Conservation (phyloP, 345 rosid species). For the Camelina hispida region DNA sequence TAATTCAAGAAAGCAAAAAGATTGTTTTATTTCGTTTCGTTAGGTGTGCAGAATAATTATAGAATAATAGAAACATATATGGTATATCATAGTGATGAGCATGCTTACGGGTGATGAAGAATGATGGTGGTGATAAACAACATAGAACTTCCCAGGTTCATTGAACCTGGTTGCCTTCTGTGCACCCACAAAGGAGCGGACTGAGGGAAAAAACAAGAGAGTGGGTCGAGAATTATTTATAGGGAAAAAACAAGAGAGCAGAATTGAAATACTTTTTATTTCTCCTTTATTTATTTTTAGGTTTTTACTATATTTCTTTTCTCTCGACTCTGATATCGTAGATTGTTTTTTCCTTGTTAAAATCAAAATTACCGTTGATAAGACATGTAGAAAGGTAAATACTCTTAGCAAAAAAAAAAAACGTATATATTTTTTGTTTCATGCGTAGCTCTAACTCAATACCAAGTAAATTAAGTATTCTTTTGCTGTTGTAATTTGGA, state of each 20-base stretch:
- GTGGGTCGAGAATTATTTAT: constrained; percentile 34
- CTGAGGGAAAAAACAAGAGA: constrained; percentile 19
- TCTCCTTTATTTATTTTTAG: not conserved
- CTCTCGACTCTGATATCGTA: not conserved
- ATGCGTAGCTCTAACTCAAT: not conserved
- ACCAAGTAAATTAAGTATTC: not conserved
- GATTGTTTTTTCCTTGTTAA: not conserved
- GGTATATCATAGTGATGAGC: constrained; percentile 9
- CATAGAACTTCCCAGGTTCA: constrained; percentile 38
- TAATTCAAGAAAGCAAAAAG: constrained; percentile 5
- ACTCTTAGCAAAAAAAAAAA: too few species aligned
- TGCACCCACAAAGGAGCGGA: constrained; percentile 26
- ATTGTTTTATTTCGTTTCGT: constrained; percentile 9
- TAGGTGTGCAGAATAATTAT: constrained; percentile 18
- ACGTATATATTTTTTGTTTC: not conserved
- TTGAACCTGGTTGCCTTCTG: constrained; percentile 42
- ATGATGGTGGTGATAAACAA: constrained; percentile 30
- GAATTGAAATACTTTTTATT: not conserved
- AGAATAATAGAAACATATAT: not conserved
- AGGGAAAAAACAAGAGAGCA: too few species aligned
- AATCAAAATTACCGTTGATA: not conserved
- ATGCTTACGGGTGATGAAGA: constrained; percentile 35
- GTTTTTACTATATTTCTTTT: not conserved
- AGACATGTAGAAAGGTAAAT: not conserved
- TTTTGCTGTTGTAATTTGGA: not conserved